A percentile compares a stretch with the other conserved stretches of the same genome.
phyloP scores from a whole-genome alignment of 805 yeast genomes.

The Myxozyma monticola region DNA sequence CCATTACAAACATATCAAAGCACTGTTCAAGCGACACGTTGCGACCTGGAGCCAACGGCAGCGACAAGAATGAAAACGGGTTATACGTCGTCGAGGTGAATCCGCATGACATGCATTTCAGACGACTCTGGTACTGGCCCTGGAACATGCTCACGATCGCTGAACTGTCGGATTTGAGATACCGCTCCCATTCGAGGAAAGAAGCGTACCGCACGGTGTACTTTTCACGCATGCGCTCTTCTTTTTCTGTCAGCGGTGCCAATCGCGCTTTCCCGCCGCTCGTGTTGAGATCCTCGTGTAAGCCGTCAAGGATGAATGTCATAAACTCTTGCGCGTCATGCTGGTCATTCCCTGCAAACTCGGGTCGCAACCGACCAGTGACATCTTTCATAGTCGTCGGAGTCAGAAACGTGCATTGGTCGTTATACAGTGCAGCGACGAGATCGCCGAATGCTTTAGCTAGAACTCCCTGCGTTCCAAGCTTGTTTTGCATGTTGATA shows the following conservation, averaged over 20 bases:
- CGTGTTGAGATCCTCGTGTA: conserved; percentile 81
- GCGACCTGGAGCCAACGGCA: conserved; percentile 67
- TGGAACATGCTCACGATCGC: conserved; percentile 78
- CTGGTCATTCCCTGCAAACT: conserved; percentile 68
- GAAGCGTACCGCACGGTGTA: conserved; percentile 79
- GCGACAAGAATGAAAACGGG: conserved; percentile 72
- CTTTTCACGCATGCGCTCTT: conserved; percentile 69
- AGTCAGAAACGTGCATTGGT: conserved; percentile 50
- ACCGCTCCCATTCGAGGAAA: conserved; percentile 89
- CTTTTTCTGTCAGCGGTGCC: conserved; percentile 64
- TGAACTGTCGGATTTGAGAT: conserved; percentile 74
- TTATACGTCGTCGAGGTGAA: conserved; percentile 83
- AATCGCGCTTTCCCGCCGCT: conserved; percentile 56
- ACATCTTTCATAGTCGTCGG: conserved; percentile 67
- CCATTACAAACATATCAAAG: conserved; percentile 70
- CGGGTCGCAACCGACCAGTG: conserved; percentile 64
- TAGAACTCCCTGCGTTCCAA: conserved; percentile 80
- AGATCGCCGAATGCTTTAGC: conserved; percentile 68
- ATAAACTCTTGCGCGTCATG: conserved; percentile 86
- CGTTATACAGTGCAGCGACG: conserved; percentile 52
- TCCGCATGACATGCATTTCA: conserved; percentile 70
- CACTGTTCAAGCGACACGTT: conserved; percentile 57
- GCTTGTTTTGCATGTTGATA: conserved; percentile 67
- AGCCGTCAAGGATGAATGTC: conserved; percentile 68
- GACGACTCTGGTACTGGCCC: conserved; percentile 82